These are phyloP conservation scores for Saccharomyces kudriavzevii DNA, from an alignment of 805 yeast species.

Conservation along the genomic window DNA sequence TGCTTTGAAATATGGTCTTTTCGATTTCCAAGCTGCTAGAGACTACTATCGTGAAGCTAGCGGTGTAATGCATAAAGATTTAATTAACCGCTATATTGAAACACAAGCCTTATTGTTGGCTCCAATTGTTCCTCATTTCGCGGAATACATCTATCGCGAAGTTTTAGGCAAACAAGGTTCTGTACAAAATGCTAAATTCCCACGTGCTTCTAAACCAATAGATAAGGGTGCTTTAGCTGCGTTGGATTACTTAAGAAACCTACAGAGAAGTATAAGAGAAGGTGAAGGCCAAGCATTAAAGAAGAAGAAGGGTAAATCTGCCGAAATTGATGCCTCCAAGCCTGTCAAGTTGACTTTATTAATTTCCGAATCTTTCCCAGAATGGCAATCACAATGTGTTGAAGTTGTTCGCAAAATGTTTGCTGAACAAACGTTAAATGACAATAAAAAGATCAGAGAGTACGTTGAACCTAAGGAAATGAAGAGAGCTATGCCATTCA, in stretches of 20 bases:
- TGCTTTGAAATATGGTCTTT: conserved; percentile 84
- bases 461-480: conserved; percentile 72
- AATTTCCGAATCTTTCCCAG: conserved; percentile 79
- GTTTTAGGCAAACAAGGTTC: conserved; percentile 57
- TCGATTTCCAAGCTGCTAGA: conserved; percentile 90
- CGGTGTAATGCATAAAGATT: conserved; percentile 69
- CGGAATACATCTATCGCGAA: conserved; percentile 84
- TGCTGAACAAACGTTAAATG: conserved; percentile 54
- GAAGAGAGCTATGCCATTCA: conserved; percentile 98
- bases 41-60: conserved; percentile 87
- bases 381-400: conserved; percentile 79
- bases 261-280: conserved; percentile 83
- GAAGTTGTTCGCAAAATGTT: conserved; percentile 73
- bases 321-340: conserved; percentile 64
- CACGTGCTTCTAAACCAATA: conserved; percentile 61
- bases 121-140: conserved; percentile 94
- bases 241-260: conserved; percentile 67
- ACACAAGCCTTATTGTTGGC: conserved; percentile 75
- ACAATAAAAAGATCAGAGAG: conserved; percentile 54
- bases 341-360: conserved; percentile 69
- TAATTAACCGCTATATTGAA: conserved; percentile 76
- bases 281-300: conserved; percentile 79
- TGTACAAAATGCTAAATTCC: conserved; percentile 73
- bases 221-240: conserved; percentile 57
- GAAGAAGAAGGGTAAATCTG: conserved; percentile 77